These are phyloP conservation scores for Bruguiera parviflora DNA, from an alignment of 345 rosid genomes.

Conservation along the genomic window DNA sequence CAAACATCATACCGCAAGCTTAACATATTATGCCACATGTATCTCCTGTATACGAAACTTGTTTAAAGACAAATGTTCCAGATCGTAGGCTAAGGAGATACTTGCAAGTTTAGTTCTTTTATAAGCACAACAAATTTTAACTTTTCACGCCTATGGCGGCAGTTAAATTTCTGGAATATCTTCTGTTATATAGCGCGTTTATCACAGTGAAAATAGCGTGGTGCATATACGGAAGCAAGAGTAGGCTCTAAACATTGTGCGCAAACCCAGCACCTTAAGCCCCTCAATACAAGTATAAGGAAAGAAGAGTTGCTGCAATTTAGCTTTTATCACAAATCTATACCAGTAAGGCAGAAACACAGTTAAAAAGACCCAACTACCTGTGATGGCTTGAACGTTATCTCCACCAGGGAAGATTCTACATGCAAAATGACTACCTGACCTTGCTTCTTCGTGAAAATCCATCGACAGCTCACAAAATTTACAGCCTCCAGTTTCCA, in stretches of 20 bases:
- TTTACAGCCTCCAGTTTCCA: not conserved
- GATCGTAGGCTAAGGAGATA: no score
- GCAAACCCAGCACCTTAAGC: slow-evolving; percentile 1
- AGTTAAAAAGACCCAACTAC: slow-evolving; percentile 17
- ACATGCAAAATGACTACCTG: not conserved
- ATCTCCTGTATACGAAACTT: no score
- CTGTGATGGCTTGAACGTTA: slow-evolving; percentile 11
- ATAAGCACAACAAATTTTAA: not conserved
- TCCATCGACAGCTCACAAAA: slow-evolving; percentile 6
- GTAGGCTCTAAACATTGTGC: not conserved
- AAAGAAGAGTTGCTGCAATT: not conserved
- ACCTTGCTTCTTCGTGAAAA: not conserved
- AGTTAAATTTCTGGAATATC: not conserved
- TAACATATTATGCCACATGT: no score
- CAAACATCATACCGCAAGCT: no score
- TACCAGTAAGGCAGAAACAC: slow-evolving; percentile 19
- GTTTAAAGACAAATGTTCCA: no score
- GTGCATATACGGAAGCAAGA: not conserved
- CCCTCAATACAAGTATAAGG: not conserved
- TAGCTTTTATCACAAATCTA: slow-evolving; percentile 7
- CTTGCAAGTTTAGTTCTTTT: no score
- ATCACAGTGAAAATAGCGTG: not conserved
- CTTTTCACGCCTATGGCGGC: not conserved
- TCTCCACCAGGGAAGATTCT: not conserved
- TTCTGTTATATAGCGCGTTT: not conserved